Evolutionary conservation across 768 basidiomycete species (phyloP), one percentile per base, ranked within the genome.

Genomic region (Gloeostereum incarnatum): DNA sequence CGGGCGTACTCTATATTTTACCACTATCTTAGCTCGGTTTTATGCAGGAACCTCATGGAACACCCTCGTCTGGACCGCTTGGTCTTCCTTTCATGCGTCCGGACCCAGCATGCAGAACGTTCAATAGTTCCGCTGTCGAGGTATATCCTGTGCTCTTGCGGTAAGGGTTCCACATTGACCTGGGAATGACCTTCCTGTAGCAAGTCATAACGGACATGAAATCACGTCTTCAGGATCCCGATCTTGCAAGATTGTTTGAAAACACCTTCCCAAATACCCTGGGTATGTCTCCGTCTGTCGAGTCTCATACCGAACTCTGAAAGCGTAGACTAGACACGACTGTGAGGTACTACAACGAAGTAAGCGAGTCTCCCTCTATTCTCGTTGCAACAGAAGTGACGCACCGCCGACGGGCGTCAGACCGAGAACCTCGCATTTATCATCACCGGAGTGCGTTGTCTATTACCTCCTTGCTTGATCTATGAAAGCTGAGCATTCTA

Each of bases 201-300:
- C 68, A 73, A 67, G 81, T 86, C 20, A 80, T 87, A 21, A 48
- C 45, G n/a, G 80, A 87, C 54, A 81, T 85, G 80, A 85, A 72
- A 30, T 53, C 61, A 13, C 66, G 78, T 31, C 60, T 88, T 40
- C 85, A 77, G 52, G 81, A 88, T 50, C 79, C 83, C 0, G 85
- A 88, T 48, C 46, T 88, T 36, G 85, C 84, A 9, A 71, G 81
- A 35, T 53, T 88, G 16, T 88, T 88, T 46, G 84, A 86, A 55
- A 88, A 87, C 44, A 79, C 84, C 1, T 85, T 86, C 50, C 85
- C 85, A 3, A 85, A 85, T 47, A 88, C 85, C 0, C 68, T 88
- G 31, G 84, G 82, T 82, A 46, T 42, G 64, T 51, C 21, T 6
- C 22, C 9, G 39, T 26, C 34, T 27, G 6, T 14, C 4, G 9